Evolutionary conservation across 345 rosid genomes (phyloP).

Genomic region (Firmiana major): DNA sequence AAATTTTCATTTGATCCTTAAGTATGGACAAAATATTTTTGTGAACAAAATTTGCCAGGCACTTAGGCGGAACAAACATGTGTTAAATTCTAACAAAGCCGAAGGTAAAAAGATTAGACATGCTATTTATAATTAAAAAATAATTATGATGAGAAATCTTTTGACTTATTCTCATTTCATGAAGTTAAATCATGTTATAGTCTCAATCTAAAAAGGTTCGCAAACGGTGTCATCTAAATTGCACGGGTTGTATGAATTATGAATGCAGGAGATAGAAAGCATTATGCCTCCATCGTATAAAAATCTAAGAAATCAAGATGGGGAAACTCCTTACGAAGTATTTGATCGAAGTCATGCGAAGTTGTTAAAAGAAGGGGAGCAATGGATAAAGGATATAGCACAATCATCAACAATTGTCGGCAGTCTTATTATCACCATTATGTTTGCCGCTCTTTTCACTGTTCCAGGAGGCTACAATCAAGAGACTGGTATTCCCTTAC

Average conservation of each 20-base stretch:
- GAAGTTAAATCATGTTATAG: too few relatives aligned
- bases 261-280: neutral
- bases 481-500: neutral
- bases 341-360: neutral
- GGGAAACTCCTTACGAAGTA: neutral
- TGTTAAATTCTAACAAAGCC: too few relatives aligned
- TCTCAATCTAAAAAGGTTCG: too few relatives aligned
- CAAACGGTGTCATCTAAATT: neutral
- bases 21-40: too few relatives aligned
- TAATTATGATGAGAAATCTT: too few relatives aligned
- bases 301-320: rapidly evolving
- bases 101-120: too few relatives aligned
- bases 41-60: too few relatives aligned
- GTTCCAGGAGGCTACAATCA: conserved; percentile 9
- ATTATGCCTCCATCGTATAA: neutral
- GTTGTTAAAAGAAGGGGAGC: neutral
- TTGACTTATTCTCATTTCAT: too few relatives aligned
- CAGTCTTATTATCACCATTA: neutral
- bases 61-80: too few relatives aligned
- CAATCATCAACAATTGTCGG: neutral
- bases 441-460: neutral
- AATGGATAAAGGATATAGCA: neutral
- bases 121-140: too few relatives aligned
- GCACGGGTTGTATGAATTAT: neutral
- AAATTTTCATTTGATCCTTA: too few relatives aligned